Conservation (phyloP, 805 yeast species). For the Saturnispora sekii region DNA sequence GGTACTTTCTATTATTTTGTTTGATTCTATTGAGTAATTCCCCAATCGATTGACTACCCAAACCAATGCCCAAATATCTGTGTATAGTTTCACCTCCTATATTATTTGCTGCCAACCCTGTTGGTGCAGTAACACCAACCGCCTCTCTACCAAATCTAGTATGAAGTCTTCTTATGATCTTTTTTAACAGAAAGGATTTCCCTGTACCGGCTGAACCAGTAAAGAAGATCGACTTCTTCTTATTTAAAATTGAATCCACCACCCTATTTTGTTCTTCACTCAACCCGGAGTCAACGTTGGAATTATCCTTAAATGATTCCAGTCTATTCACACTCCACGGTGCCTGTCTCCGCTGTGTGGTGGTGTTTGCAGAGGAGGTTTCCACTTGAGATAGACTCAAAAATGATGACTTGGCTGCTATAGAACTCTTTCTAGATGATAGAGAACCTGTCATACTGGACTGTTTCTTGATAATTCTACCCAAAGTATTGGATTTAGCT, state of each 20-base stretch:
- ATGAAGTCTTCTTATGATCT: slow-evolving; percentile 48
- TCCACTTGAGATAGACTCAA: slow-evolving; percentile 1
- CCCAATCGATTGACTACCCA: slow-evolving; percentile 41
- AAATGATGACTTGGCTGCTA: not conserved
- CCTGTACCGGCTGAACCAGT: slow-evolving; percentile 90
- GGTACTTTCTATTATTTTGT: slow-evolving; percentile 32
- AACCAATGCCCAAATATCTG: slow-evolving; percentile 76
- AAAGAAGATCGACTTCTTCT: slow-evolving; percentile 50
- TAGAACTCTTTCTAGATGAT: not conserved
- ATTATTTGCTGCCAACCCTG: slow-evolving; percentile 92
- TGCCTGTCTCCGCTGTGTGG: slow-evolving; percentile 4
- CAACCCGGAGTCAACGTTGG: slow-evolving; percentile 5
- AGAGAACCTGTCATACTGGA: slow-evolving; percentile 5
- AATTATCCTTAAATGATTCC: slow-evolving; percentile 2
- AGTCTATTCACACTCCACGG: slow-evolving; percentile 7
- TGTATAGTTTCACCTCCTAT: slow-evolving; percentile 89
- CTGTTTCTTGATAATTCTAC: slow-evolving; percentile 7
- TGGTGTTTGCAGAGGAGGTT: not conserved
- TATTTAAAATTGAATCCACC: slow-evolving; percentile 40
- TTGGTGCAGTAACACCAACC: slow-evolving; percentile 89
- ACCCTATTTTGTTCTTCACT: slow-evolving; percentile 37
- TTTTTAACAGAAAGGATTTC: slow-evolving; percentile 59
- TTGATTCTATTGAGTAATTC: slow-evolving; percentile 40
- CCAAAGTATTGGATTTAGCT: not conserved
- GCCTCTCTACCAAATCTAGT: slow-evolving; percentile 33